phyloP scores from a whole-genome alignment of 176 grass and related monocot genomes.

The Elymus sibiricus region DNA sequence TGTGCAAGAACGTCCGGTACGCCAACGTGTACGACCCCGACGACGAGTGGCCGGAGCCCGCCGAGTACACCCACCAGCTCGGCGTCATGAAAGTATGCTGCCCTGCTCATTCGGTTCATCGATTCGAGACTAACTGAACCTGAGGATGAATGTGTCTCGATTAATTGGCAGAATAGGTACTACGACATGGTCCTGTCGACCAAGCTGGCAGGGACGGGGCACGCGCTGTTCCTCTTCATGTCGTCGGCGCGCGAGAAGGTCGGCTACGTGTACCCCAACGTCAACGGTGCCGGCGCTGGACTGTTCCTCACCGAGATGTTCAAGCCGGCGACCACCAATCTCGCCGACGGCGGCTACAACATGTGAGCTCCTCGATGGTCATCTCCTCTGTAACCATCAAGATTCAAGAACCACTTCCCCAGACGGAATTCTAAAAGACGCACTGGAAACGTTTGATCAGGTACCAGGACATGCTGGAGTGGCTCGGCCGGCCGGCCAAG shows the following conservation, averaged over 20 bases:
- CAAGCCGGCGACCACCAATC: conserved; percentile 48
- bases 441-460: conserved; percentile 16
- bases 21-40: conserved; percentile 76
- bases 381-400: not conserved
- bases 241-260: conserved; percentile 76
- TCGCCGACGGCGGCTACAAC: conserved; percentile 68
- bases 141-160: not conserved
- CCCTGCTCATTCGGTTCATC: not conserved
- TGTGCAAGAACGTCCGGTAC: conserved; percentile 91
- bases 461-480: conserved; percentile 79
- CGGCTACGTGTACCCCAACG: conserved; percentile 85
- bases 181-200: conserved; percentile 87
- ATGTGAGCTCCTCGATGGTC: conserved; percentile 43
- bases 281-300: conserved; percentile 69
- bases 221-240: conserved; percentile 93
- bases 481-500: conserved; percentile 66
- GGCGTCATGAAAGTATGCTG: conserved; percentile 69
- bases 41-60: conserved; percentile 62
- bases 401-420: not conserved
- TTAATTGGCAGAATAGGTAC: conserved; percentile 62
- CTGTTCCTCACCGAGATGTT: conserved; percentile 77
- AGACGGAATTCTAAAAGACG: not conserved
- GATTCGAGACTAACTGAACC: not conserved
- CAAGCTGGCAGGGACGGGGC: conserved; percentile 63
- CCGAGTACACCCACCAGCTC: conserved; percentile 82